phyloP scores from a whole-genome alignment of 2,329 filamentous ascomycete species.

The Neobulgaria alba region DNA sequence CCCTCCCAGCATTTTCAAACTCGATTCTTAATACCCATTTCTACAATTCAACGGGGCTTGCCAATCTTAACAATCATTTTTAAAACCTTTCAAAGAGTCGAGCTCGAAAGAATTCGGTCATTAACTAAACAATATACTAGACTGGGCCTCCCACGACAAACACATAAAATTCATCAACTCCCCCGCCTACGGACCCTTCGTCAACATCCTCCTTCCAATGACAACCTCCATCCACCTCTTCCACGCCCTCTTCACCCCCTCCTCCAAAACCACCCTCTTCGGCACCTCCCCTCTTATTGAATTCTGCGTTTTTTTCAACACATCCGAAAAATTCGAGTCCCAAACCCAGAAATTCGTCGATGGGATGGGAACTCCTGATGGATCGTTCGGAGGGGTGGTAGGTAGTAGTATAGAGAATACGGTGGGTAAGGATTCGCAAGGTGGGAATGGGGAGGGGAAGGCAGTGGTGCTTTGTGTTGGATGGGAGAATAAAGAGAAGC shows the following conservation, averaged over 20 bases:
- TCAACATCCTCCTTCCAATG: conserved; percentile 10
- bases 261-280: conserved; percentile 5
- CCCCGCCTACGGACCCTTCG: conserved; percentile 32
- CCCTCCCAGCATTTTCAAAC: not conserved
- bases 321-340: not conserved
- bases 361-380: conserved; percentile 4
- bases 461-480: conserved; percentile 12
- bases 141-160: conserved; percentile 33
- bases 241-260: conserved; percentile 9
- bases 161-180: conserved; percentile 34
- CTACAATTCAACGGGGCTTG: not conserved
- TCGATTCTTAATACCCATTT: not conserved
- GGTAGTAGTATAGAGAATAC: conserved; percentile 11
- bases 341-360: conserved; percentile 10
- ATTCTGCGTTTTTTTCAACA: conserved; percentile 16
- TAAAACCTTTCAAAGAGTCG: too few relatives aligned
- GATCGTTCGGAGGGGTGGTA: conserved; percentile 2
- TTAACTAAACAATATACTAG: too few relatives aligned
- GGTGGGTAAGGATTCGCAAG: conserved; percentile 7
- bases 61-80: not conserved
- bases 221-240: conserved; percentile 9
- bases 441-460: conserved; percentile 7
- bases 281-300: conserved; percentile 13
- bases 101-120: too few relatives aligned
- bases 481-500: conserved; percentile 20